Conservation (phyloP, 495 filamentous ascomycete species). For the Neurospora tetraspora region DNA sequence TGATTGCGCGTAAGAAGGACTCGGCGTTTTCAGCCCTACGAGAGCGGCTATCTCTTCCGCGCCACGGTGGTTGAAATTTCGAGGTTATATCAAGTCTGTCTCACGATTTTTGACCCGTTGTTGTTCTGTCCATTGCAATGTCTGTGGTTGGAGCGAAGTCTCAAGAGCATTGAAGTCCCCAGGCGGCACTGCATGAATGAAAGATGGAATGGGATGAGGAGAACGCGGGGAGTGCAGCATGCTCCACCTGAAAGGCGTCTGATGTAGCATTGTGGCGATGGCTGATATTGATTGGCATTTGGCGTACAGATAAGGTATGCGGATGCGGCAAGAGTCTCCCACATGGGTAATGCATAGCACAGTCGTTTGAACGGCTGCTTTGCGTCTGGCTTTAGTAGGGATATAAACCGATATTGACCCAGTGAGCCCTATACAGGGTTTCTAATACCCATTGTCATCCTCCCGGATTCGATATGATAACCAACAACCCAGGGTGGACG, state of each 20-base stretch:
- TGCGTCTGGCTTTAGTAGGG: not conserved
- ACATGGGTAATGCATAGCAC: not conserved
- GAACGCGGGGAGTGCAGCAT: not conserved
- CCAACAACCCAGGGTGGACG: not conserved
- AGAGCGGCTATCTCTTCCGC: not conserved
- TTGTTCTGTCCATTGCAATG: not conserved
- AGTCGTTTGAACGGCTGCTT: not conserved
- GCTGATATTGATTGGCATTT: not conserved
- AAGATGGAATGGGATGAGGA: not conserved
- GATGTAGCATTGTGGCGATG: not conserved
- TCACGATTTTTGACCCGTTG: not conserved
- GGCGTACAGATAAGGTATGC: not conserved
- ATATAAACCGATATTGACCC: not conserved
- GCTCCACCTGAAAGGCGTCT: not conserved
- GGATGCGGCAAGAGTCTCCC: not conserved
- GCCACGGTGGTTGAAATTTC: not conserved
- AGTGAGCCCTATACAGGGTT: not conserved
- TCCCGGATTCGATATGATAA: not conserved
- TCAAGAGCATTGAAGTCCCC: not conserved
- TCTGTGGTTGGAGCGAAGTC: not conserved
- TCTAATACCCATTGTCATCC: not conserved
- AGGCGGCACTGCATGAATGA: not conserved
- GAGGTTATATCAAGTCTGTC: not conserved
- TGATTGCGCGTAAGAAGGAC: not conserved
- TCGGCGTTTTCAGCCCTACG: not conserved